Percentiles rank a stretch among this genome's conserved stretches.
phyloP scores from a whole-genome alignment of 192 early-diverging fungal genomes.

The Coemansia aciculifera region DNA sequence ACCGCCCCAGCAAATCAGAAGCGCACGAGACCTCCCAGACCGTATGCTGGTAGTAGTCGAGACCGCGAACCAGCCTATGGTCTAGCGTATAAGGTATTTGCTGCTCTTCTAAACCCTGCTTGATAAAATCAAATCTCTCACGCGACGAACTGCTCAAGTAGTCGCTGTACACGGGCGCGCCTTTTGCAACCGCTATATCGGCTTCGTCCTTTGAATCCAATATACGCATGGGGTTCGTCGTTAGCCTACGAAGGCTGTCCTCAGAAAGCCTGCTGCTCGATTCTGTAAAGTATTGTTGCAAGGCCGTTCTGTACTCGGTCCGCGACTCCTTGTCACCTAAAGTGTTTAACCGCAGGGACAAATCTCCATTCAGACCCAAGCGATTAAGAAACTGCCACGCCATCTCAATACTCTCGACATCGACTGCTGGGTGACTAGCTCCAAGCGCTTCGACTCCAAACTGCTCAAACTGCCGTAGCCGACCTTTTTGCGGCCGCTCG shows the following conservation, averaged over 20 bases:
- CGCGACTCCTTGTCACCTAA: slow-evolving; percentile 40
- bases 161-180: slow-evolving; percentile 49
- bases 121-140: slow-evolving; percentile 56
- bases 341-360: slow-evolving; percentile 40
- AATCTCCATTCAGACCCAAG: slow-evolving; percentile 29
- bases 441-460: slow-evolving; percentile 66
- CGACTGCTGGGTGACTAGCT: slow-evolving; percentile 53
- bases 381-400: slow-evolving; percentile 51
- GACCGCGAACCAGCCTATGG: slow-evolving; percentile 60
- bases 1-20: slow-evolving; percentile 46
- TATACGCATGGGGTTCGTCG: slow-evolving; percentile 63
- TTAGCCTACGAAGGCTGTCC: slow-evolving; percentile 55
- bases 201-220: slow-evolving; percentile 63
- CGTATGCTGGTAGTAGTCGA: slow-evolving; percentile 73
- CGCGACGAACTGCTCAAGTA: slow-evolving; percentile 44
- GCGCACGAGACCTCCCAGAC: slow-evolving; percentile 62
- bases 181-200: slow-evolving; percentile 46
- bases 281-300: slow-evolving; percentile 54
- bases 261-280: slow-evolving; percentile 45
- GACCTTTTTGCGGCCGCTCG: slow-evolving; percentile 69
- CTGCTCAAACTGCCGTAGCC: slow-evolving; percentile 73
- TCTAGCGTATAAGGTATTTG: slow-evolving; percentile 58
- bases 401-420: slow-evolving; percentile 63
- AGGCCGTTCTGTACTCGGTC: slow-evolving; percentile 39
- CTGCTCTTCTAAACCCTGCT: slow-evolving; percentile 40